Conservation (phyloP, 164 flowering plant genomes). For the Litsea cubeba region DNA sequence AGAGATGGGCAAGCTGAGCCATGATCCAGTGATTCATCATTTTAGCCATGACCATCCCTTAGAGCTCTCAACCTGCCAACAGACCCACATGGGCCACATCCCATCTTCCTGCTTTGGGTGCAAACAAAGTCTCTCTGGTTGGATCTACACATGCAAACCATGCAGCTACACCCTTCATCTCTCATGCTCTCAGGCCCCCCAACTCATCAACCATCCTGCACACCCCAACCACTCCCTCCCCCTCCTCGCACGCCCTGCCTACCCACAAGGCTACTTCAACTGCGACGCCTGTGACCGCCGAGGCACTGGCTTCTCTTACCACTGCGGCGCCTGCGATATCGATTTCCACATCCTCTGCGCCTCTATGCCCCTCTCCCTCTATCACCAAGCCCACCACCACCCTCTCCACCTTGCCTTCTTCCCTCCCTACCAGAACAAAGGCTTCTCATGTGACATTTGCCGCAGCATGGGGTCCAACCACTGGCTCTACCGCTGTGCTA, state of each 20-base stretch:
- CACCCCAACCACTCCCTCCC: slow-evolving; percentile 26
- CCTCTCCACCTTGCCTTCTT: slow-evolving; percentile 27
- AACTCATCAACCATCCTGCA: slow-evolving; percentile 24
- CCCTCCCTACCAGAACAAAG: slow-evolving; percentile 23
- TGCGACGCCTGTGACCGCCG: slow-evolving; percentile 38
- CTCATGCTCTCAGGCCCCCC: slow-evolving; percentile 18
- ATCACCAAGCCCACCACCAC: slow-evolving; percentile 30
- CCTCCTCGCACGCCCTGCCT: slow-evolving; percentile 28
- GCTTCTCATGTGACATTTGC: slow-evolving; percentile 37
- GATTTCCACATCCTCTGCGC: slow-evolving; percentile 36
- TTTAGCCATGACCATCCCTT: slow-evolving; percentile 24
- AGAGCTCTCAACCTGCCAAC: slow-evolving; percentile 7
- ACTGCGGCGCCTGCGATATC: slow-evolving; percentile 24
- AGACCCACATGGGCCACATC: neutral
- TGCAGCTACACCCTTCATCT: slow-evolving; percentile 26
- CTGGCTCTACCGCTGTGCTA: slow-evolving; percentile 36
- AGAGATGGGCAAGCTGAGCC: slow-evolving; percentile 10
- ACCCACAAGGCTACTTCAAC: slow-evolving; percentile 30
- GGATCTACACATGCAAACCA: slow-evolving; percentile 16
- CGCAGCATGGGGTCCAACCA: slow-evolving; percentile 15
- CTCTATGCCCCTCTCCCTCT: slow-evolving; percentile 17
- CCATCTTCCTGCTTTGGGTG: slow-evolving; percentile 12
- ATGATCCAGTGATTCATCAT: slow-evolving; percentile 8
- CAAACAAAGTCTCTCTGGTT: slow-evolving; percentile 9
- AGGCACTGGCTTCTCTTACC: slow-evolving; percentile 38